Conservation (phyloP, 371 early-diverging fungal species). For the Mucor irregularis region DNA sequence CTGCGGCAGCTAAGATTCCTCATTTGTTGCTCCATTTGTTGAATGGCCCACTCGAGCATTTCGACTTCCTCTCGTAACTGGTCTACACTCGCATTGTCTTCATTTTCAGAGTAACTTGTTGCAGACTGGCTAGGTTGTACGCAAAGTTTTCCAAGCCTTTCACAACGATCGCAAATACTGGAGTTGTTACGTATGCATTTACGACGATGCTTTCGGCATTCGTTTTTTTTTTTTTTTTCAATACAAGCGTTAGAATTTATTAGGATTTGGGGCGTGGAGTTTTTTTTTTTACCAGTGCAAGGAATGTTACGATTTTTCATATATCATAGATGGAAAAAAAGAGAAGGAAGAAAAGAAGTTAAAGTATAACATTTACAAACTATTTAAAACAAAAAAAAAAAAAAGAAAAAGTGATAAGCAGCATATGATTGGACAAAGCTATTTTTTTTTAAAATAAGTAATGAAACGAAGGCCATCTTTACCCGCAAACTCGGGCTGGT, state of each 20-base stretch:
- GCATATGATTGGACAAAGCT: too few relatives aligned
- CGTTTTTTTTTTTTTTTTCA: too few relatives aligned
- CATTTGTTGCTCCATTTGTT: slow-evolving; percentile 3
- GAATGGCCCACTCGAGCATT: background rate
- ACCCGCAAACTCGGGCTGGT: too few relatives aligned
- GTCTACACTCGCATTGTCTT: background rate
- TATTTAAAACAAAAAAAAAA: too few relatives aligned
- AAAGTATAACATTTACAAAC: too few relatives aligned
- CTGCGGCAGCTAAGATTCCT: background rate
- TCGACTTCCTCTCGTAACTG: background rate
- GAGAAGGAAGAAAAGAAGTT: too few relatives aligned
- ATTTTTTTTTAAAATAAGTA: too few relatives aligned
- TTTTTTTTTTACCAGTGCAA: slow-evolving; percentile 11
- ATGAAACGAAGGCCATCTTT: too few relatives aligned
- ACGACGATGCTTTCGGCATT: slow-evolving; percentile 20
- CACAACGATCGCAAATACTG: slow-evolving; percentile 5
- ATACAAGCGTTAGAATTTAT: background rate
- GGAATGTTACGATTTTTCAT: slow-evolving; percentile 11
- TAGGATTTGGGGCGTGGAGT: background rate
- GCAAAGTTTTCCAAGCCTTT: slow-evolving; percentile 10
- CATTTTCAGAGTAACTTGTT: background rate
- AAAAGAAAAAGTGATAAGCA: too few relatives aligned
- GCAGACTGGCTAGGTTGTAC: background rate
- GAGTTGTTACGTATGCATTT: slow-evolving; percentile 8
- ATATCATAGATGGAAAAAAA: background rate